Conservation (phyloP, 2,329 filamentous ascomycete species). For the Aspergillus oerlinghausenensis region DNA sequence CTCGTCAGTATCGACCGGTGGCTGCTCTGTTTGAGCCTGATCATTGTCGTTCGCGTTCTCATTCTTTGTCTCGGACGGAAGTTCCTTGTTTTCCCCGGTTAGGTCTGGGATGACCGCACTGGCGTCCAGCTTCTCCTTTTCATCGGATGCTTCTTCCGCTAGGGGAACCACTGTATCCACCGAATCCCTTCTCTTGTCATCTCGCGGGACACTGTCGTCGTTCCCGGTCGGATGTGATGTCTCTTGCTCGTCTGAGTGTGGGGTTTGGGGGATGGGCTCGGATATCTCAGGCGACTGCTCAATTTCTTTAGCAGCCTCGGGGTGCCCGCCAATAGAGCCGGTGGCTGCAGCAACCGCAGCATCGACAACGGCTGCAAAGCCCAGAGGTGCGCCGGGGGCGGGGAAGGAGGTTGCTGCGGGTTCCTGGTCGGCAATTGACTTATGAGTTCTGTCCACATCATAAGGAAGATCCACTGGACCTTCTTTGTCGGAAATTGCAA, state of each 20-base stretch:
- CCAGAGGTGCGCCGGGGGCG: background rate
- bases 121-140: background rate
- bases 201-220: background rate
- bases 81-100: background rate
- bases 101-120: background rate
- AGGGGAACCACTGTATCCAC: background rate
- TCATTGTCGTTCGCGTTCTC: conserved; percentile 1
- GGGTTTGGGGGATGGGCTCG: background rate
- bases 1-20: conserved; percentile 11
- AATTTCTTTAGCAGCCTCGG: conserved; percentile 3
- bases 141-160: background rate
- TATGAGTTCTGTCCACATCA: background rate
- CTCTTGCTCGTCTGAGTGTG: background rate
- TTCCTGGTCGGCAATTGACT: background rate
- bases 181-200: background rate
- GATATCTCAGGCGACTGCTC: background rate
- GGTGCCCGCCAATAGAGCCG: background rate
- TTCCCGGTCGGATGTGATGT: background rate
- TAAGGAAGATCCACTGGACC: background rate
- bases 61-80: conserved; percentile 3
- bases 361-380: conserved; percentile 15
- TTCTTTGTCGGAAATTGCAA: background rate
- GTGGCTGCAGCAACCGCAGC: conserved; percentile 14
- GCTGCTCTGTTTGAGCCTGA: conserved; percentile 6
- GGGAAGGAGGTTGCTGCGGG: background rate